Evolutionary conservation across 345 rosid genomes (phyloP).

Genomic region (Carallia pectinifolia): DNA sequence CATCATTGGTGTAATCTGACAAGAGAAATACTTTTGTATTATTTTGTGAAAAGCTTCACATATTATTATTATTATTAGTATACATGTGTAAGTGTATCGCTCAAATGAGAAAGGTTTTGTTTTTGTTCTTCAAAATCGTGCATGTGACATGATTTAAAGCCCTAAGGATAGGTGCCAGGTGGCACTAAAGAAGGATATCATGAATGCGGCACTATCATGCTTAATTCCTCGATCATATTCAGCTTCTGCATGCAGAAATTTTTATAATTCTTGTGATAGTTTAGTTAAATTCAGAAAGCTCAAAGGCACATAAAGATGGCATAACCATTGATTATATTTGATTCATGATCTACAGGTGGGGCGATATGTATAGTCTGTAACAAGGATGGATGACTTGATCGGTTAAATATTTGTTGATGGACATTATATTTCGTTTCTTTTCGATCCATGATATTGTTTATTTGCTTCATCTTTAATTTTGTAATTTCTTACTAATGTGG

Average conservation of each 20-base stretch:
- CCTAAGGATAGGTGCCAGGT: background rate
- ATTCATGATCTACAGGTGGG: background rate
- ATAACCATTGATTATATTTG: background rate
- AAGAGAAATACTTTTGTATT: slow-evolving; percentile 20
- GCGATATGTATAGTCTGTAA: background rate
- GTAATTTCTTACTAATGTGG: too few species aligned
- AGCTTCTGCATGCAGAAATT: background rate
- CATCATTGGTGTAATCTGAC: slow-evolving; percentile 48
- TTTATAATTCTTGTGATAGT: background rate
- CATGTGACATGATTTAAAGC: slow-evolving; percentile 20
- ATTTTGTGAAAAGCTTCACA: background rate
- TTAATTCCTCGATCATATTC: background rate
- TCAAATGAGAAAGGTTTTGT: background rate
- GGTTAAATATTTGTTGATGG: background rate
- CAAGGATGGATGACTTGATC: slow-evolving; percentile 10
- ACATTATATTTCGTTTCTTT: background rate
- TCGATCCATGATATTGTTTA: background rate
- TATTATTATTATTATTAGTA: too few species aligned
- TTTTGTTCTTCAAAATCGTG: background rate
- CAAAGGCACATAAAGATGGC: background rate
- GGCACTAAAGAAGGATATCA: background rate
- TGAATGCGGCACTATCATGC: background rate
- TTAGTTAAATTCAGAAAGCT: background rate
- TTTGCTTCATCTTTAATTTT: too few species aligned
- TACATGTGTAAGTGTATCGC: too few species aligned